Evolutionary conservation across 495 filamentous ascomycete genomes (phyloP).

Genomic region (Penicilliopsis zonata): DNA sequence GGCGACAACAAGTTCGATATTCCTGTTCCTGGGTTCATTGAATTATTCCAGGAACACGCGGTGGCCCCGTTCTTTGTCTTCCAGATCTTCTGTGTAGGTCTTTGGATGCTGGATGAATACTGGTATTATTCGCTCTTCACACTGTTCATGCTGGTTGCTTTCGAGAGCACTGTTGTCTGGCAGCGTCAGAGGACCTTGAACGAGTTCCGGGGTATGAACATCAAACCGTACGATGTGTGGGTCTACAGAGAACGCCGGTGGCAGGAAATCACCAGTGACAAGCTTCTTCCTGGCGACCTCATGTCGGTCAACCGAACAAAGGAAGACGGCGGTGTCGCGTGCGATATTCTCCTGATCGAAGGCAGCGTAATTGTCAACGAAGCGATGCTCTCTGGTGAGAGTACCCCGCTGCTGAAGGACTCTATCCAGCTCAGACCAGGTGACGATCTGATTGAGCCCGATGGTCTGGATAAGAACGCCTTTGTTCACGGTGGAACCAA

Average conservation of each 20-base stretch:
- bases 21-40: constrained; percentile 85
- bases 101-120: constrained; percentile 99
- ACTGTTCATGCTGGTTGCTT: constrained; percentile 92
- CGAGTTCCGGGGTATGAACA: constrained; percentile 98
- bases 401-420: constrained; percentile 92
- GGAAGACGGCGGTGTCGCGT: constrained; percentile 93
- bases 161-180: constrained; percentile 99
- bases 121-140: constrained; percentile 99
- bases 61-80: constrained; percentile 99
- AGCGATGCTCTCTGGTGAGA: constrained; percentile 97
- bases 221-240: constrained; percentile 92
- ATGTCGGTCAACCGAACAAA: constrained; percentile 91
- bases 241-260: constrained; percentile 79
- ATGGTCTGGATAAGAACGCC: constrained; percentile 90
- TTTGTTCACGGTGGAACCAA: constrained; percentile 97
- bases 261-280: constrained; percentile 84
- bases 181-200: constrained; percentile 93
- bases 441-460: constrained; percentile 74
- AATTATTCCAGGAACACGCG: constrained; percentile 96
- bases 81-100: constrained; percentile 94
- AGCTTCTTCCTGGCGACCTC: constrained; percentile 89
- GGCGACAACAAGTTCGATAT: constrained; percentile 97
- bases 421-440: constrained; percentile 84
- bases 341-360: constrained; percentile 91
- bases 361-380: constrained; percentile 98